Evolutionary conservation across 2,329 filamentous ascomycete genomes (phyloP).

Genomic region (Monilinia fructigena): DNA sequence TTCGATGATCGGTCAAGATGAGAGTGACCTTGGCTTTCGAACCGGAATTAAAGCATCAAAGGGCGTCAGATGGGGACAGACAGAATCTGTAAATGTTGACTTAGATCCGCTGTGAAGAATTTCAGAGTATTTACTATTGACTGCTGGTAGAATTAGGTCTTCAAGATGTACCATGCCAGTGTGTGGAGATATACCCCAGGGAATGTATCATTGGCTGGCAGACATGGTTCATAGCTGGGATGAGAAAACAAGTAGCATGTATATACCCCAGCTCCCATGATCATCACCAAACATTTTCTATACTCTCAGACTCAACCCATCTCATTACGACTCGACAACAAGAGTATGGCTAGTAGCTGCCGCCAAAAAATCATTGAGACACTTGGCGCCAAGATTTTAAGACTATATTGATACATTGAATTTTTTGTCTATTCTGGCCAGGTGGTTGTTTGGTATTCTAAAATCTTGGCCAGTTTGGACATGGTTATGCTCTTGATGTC

Average conservation of each 20-base stretch:
- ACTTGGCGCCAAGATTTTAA: not conserved
- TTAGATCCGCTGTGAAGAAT: not conserved
- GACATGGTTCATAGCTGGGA: not conserved
- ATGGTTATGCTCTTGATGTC: not conserved
- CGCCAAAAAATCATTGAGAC: not conserved
- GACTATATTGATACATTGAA: not conserved
- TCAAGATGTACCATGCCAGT: no score
- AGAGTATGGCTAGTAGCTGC: not conserved
- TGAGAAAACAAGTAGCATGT: not conserved
- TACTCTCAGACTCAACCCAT: not conserved
- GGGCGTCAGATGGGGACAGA: not conserved
- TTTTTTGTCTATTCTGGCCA: not conserved
- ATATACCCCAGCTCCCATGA: not conserved
- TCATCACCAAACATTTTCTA: not conserved
- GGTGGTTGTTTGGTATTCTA: not conserved
- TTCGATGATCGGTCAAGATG: not conserved
- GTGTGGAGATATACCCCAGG: not conserved
- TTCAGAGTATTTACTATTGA: not conserved
- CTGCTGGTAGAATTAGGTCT: not conserved
- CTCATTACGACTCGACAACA: not conserved
- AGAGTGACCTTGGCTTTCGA: not conserved
- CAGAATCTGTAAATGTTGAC: not conserved
- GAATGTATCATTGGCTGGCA: not conserved
- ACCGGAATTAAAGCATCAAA: not conserved
- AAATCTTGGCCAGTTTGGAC: not conserved